phyloP scores from a whole-genome alignment of 192 early-diverging fungal species.

The Bifiguratus adelaidae region DNA sequence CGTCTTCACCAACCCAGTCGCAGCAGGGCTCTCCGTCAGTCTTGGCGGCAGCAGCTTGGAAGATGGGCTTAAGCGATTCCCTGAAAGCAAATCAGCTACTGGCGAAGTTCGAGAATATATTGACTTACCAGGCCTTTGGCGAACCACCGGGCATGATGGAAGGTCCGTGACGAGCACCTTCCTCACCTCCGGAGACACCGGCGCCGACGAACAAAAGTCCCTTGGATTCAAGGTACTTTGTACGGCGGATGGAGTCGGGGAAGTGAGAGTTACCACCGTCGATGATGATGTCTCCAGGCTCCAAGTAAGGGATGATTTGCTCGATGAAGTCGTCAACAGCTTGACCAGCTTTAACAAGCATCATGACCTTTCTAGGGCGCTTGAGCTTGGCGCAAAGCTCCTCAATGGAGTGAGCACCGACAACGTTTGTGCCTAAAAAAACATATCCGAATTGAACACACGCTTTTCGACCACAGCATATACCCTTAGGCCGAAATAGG shows the following conservation, averaged over 20 bases:
- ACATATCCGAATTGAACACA: neutral
- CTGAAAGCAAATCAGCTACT: constrained; percentile 11
- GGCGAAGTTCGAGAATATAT: neutral
- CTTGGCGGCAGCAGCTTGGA: constrained; percentile 91
- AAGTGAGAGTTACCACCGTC: constrained; percentile 99
- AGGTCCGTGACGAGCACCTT: constrained; percentile 95
- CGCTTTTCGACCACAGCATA: neutral
- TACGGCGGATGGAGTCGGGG: constrained; percentile 88
- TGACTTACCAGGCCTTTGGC: constrained; percentile 73
- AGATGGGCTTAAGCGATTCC: constrained; percentile 88
- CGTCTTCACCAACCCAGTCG: constrained; percentile 97
- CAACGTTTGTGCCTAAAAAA: constrained; percentile 69
- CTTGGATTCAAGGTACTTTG: constrained; percentile 80
- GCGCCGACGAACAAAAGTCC: constrained; percentile 91
- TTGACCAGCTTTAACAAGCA: constrained; percentile 93
- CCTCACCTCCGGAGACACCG: constrained; percentile 98
- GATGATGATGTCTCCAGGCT: constrained; percentile 91
- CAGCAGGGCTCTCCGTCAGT: constrained; percentile 86
- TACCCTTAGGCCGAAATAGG: constrained; percentile 1
- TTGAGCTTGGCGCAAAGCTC: constrained; percentile 93
- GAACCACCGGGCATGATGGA: constrained; percentile 97
- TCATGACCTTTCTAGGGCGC: constrained; percentile 94
- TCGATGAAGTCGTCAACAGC: constrained; percentile 96
- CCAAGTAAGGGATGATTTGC: constrained; percentile 78
- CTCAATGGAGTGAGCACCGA: constrained; percentile 90